A percentile compares a stretch with the other conserved stretches of the same genome.
These are phyloP conservation scores for Dactylonectria estremocensis DNA, from an alignment of 2,329 filamentous ascomycete species.

Conservation along the genomic window DNA sequence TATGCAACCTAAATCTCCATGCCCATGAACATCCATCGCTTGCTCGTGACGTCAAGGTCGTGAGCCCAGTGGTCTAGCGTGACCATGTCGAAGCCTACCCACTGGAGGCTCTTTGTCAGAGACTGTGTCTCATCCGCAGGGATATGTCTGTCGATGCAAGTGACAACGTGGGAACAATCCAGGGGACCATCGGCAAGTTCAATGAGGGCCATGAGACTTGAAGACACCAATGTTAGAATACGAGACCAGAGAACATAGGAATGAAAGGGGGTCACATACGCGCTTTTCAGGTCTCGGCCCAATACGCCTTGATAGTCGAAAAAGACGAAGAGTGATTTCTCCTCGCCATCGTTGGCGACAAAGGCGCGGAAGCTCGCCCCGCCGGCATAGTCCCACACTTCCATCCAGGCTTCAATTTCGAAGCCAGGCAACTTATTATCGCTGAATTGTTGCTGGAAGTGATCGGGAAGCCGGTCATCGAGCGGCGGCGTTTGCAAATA, in stretches of 20 bases:
- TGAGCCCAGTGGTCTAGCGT: constrained; percentile 84
- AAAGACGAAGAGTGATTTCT: constrained; percentile 89
- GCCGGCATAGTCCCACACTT: constrained; percentile 89
- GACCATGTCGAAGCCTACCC: constrained; percentile 91
- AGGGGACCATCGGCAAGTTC: constrained; percentile 87
- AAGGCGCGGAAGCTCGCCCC: constrained; percentile 91
- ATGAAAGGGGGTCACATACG: constrained; percentile 69
- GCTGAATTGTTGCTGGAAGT: constrained; percentile 52
- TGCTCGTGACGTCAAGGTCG: constrained; percentile 77
- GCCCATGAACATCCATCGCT: constrained; percentile 87
- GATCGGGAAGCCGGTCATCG: constrained; percentile 59
- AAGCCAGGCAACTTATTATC: constrained; percentile 50
- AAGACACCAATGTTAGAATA: constrained; percentile 30
- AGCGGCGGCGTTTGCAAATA: constrained; percentile 69
- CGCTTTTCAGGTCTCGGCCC: constrained; percentile 86
- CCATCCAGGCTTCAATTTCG: constrained; percentile 75
- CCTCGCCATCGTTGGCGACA: constrained; percentile 77
- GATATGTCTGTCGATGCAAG: constrained; percentile 83
- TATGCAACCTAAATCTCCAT: constrained; percentile 85
- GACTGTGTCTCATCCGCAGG: constrained; percentile 74
- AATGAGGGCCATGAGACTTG: constrained; percentile 88
- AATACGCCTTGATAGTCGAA: constrained; percentile 80
- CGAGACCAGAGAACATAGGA: neutral
- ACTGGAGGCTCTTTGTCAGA: constrained; percentile 86
- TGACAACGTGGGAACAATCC: constrained; percentile 82